Evolutionary conservation across 2,329 filamentous ascomycete genomes (phyloP).

Genomic region (Dactylonectria estremocensis): DNA sequence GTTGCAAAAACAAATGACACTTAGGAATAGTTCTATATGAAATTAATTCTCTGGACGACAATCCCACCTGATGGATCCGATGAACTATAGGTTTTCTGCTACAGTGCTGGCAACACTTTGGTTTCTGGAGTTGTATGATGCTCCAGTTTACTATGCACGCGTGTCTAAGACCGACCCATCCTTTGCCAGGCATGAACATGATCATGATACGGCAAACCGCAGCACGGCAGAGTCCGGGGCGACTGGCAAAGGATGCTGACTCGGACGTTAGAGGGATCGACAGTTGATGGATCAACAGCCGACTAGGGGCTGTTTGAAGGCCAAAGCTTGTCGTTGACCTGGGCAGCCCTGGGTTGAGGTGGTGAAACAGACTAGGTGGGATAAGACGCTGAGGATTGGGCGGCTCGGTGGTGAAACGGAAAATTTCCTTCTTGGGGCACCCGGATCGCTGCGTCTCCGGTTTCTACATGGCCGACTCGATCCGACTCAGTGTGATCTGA

Average conservation of each 20-base stretch:
- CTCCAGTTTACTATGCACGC: too few relatives aligned
- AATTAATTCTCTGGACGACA: too few relatives aligned
- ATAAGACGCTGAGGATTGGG: conserved; percentile 5
- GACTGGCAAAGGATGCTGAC: neutral
- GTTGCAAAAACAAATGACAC: neutral
- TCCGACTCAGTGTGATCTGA: neutral
- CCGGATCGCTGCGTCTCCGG: neutral
- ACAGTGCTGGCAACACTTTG: neutral
- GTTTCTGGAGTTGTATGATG: neutral
- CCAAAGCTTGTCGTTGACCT: conserved; percentile 6
- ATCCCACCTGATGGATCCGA: too few relatives aligned
- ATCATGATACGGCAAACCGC: neutral
- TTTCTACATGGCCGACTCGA: too few relatives aligned
- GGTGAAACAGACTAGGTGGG: conserved; percentile 24
- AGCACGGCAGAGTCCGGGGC: neutral
- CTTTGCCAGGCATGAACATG: neutral
- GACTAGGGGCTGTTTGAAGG: neutral
- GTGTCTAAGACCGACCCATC: neutral
- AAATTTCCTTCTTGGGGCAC: neutral
- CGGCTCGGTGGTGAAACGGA: conserved; percentile 19
- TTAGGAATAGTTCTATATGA: neutral
- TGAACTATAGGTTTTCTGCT: neutral
- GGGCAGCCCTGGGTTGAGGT: conserved; percentile 6
- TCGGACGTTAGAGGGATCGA: neutral
- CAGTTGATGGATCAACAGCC: neutral